phyloP scores from a whole-genome alignment of 148 eudicot genomes.

The Spergularia marina region DNA sequence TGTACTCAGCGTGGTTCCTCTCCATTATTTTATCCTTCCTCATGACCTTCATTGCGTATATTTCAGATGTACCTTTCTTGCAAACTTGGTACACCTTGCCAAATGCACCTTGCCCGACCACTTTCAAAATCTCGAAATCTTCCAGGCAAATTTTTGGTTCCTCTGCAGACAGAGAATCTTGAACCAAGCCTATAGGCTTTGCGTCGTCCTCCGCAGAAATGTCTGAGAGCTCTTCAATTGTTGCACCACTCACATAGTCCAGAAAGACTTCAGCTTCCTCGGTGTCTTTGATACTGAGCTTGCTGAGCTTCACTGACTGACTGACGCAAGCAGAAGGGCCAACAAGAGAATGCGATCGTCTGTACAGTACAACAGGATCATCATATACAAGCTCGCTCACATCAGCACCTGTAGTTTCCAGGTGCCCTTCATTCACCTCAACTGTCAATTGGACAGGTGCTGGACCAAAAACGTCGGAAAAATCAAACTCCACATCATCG shows the following conservation, averaged over 20 bases:
- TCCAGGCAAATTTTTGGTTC: constrained; percentile 60
- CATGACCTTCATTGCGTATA: constrained; percentile 97
- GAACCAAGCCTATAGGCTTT: constrained; percentile 22
- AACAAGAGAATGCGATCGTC: constrained; percentile 78
- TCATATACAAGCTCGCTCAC: constrained; percentile 49
- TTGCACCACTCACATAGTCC: constrained; percentile 26
- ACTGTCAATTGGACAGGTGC: constrained; percentile 39
- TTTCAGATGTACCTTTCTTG: constrained; percentile 68
- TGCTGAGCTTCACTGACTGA: constrained; percentile 59
- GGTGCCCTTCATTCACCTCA: constrained; percentile 38
- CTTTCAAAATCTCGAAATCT: constrained; percentile 73
- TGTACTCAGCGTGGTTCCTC: constrained; percentile 84
- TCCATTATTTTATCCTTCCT: constrained; percentile 92
- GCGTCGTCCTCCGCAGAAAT: constrained; percentile 25
- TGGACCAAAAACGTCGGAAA: constrained; percentile 85
- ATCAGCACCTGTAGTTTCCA: constrained; percentile 39
- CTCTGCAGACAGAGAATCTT: constrained; percentile 34
- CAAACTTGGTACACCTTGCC: constrained; percentile 87
- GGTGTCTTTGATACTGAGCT: constrained; percentile 49
- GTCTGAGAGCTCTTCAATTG: constrained; percentile 36
- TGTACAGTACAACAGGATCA: constrained; percentile 59
- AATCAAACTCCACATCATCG: constrained; percentile 62
- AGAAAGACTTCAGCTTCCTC: constrained; percentile 41
- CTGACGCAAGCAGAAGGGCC: constrained; percentile 68
- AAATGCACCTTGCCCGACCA: constrained; percentile 89